These are phyloP conservation scores for Nicotiana knightiana DNA, from an alignment of 257 asterid genomes.

Conservation along the genomic window DNA sequence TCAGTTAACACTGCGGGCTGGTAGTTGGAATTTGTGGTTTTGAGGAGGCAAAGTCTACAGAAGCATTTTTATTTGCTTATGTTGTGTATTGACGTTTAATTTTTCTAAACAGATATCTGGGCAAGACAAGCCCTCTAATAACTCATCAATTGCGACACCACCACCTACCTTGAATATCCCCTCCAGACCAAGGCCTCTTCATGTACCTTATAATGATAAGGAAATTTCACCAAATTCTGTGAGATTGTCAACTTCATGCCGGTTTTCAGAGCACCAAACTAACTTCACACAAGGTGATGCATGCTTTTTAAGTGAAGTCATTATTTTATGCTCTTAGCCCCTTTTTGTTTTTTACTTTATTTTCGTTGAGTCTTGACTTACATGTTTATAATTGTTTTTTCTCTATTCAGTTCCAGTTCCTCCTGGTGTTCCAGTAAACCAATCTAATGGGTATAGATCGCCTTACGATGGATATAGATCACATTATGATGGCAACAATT, in stretches of 20 bases:
- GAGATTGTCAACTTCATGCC: conserved; percentile 36
- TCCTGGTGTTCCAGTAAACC: conserved; percentile 53
- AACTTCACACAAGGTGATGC: conserved; percentile 48
- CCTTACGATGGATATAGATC: conserved; percentile 59
- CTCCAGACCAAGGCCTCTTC: conserved; percentile 48
- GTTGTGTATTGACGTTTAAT: conserved; percentile 15
- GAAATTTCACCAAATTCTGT: conserved; percentile 43
- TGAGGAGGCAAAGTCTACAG: conserved; percentile 25
- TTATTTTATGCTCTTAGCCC: not conserved
- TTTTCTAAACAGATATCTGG: conserved; percentile 73
- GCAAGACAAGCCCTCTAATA: conserved; percentile 52
- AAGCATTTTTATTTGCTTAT: not conserved
- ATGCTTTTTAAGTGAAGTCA: conserved; percentile 14
- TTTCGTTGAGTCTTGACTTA: conserved; percentile 6
- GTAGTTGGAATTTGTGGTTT: conserved; percentile 21
- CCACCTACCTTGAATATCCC: conserved; percentile 30
- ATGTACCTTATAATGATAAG: conserved; percentile 30
- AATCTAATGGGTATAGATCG: conserved; percentile 59
- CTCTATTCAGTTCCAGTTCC: conserved; percentile 51
- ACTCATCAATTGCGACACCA: conserved; percentile 25
- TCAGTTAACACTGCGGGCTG: conserved; percentile 9
- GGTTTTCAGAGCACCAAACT: conserved; percentile 46
- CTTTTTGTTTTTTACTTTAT: not conserved
- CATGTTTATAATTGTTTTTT: conserved; percentile 27
- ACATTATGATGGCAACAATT: conserved; percentile 45